Conservation (phyloP, 306 rosid genomes). For the Crotalaria pallida region DNA sequence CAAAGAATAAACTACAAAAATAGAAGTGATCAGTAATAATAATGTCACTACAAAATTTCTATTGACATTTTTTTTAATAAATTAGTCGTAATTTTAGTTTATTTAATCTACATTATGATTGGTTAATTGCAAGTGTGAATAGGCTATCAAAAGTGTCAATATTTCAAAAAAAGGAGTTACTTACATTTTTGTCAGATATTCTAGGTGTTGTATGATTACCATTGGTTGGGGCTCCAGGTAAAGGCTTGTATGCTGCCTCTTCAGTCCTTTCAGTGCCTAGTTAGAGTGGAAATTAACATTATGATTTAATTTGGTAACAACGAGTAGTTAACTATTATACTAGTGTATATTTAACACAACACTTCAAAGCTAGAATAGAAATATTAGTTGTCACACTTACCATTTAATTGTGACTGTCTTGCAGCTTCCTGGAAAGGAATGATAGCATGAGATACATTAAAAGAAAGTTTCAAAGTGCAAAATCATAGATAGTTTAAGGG, state of each 20-base stretch:
- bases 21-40: too few relatives aligned
- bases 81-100: too few relatives aligned
- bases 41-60: too few relatives aligned
- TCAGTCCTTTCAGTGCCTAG: background rate
- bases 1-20: too few relatives aligned
- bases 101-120: too few relatives aligned
- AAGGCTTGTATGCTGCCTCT: slow-evolving; percentile 1
- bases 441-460: background rate
- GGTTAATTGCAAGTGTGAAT: too few relatives aligned
- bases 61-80: too few relatives aligned
- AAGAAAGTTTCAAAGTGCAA: background rate
- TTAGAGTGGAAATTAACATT: background rate
- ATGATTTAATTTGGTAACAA: too few relatives aligned
- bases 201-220: background rate
- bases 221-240: slow-evolving; percentile 41
- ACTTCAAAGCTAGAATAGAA: background rate
- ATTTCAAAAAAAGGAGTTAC: background rate
- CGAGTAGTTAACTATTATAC: background rate
- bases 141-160: too few relatives aligned
- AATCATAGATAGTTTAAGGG: background rate
- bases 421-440: slow-evolving; percentile 52
- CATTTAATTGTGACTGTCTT: slow-evolving; percentile 21
- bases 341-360: too few relatives aligned
- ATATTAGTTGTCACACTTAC: background rate
- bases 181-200: background rate